These are phyloP conservation scores for Blastobotrys muscicola DNA, from an alignment of 805 yeast species.

Conservation along the genomic window DNA sequence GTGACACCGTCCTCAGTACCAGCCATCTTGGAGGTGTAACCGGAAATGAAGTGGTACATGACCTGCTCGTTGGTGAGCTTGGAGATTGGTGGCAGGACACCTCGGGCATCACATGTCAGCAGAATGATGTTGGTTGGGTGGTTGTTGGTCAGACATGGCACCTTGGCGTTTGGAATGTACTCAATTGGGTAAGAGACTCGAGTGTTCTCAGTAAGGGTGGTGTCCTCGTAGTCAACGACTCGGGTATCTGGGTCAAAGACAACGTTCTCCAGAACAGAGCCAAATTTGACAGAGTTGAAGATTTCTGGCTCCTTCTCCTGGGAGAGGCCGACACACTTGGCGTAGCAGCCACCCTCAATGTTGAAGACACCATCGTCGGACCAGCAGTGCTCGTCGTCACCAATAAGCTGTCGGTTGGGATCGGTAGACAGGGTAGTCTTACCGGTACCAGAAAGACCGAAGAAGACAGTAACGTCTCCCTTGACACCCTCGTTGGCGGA, in stretches of 20 bases:
- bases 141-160: slow-evolving; percentile 81
- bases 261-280: slow-evolving; percentile 90
- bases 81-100: slow-evolving; percentile 96
- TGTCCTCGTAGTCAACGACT: slow-evolving; percentile 75
- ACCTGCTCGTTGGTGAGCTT: slow-evolving; percentile 90
- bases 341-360: slow-evolving; percentile 99
- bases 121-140: slow-evolving; percentile 91
- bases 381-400: slow-evolving; percentile 99
- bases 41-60: slow-evolving; percentile 97
- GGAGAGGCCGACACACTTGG: slow-evolving; percentile 85
- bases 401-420: slow-evolving; percentile 85
- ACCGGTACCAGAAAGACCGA: slow-evolving; percentile 97
- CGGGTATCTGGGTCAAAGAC: slow-evolving; percentile 72
- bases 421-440: slow-evolving; percentile 96
- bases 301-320: slow-evolving; percentile 96
- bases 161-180: slow-evolving; percentile 89
- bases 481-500: slow-evolving; percentile 86
- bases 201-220: slow-evolving; percentile 88
- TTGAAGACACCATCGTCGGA: slow-evolving; percentile 96
- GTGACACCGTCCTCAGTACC: slow-evolving; percentile 99
- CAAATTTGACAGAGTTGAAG: slow-evolving; percentile 88
- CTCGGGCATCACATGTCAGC: slow-evolving; percentile 95
- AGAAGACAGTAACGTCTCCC: slow-evolving; percentile 88
- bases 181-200: slow-evolving; percentile 98
- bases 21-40: slow-evolving; percentile 98